Conservation (phyloP, 305 asterid genomes). For the Lippia alba region DNA sequence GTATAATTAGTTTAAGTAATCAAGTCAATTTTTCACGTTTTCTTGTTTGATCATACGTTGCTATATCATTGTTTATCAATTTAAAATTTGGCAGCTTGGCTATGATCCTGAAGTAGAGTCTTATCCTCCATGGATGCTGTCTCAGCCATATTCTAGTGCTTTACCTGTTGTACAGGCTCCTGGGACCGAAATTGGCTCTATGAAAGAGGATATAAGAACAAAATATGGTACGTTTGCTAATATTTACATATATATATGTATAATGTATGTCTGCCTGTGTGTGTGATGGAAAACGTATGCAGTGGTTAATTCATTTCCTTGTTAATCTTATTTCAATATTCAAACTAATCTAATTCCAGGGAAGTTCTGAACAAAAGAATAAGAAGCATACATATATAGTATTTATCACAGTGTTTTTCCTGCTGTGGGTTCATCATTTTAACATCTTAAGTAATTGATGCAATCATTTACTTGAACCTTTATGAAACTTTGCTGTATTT, state of each 20-base stretch:
- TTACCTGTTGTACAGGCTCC: slow-evolving; percentile 86
- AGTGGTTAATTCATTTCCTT: not conserved
- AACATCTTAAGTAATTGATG: slow-evolving; percentile 4
- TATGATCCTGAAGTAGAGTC: slow-evolving; percentile 90
- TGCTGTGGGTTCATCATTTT: not conserved
- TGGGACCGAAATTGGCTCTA: slow-evolving; percentile 71
- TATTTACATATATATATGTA: not conserved
- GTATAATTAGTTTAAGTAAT: slow-evolving; percentile 39
- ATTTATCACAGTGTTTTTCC: not conserved
- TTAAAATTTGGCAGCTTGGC: slow-evolving; percentile 64
- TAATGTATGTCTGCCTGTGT: too few relatives aligned
- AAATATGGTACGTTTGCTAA: slow-evolving; percentile 55
- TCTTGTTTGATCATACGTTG: not conserved
- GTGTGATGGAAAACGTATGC: too few relatives aligned
- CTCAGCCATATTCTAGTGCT: slow-evolving; percentile 73
- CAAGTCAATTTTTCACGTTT: slow-evolving; percentile 1
- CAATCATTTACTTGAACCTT: too few relatives aligned
- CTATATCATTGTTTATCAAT: not conserved
- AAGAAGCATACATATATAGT: not conserved
- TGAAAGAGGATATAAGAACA: slow-evolving; percentile 66
- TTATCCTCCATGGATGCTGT: slow-evolving; percentile 81
- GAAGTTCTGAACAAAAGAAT: not conserved
- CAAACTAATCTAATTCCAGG: slow-evolving; percentile 1
- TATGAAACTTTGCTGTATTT: not conserved
- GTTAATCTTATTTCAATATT: slow-evolving; percentile 3